These are phyloP conservation scores for Phaseolus lunatus DNA, from an alignment of 306 rosid genomes.

Conservation along the genomic window DNA sequence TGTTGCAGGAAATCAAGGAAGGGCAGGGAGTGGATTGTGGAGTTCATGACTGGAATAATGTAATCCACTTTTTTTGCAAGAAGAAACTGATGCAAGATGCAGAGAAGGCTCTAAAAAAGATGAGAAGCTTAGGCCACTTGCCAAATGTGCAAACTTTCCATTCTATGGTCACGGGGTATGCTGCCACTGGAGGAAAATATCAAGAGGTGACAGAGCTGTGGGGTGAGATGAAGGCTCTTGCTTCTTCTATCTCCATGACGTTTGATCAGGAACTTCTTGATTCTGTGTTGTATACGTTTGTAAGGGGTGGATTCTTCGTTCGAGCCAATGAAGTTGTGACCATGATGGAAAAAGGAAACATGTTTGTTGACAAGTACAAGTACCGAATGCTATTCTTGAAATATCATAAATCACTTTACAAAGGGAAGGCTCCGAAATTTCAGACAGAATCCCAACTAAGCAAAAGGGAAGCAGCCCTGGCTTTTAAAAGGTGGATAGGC, in stretches of 20 bases:
- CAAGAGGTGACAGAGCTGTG: constrained; percentile 82
- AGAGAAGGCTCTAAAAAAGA: constrained; percentile 78
- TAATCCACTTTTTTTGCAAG: constrained; percentile 80
- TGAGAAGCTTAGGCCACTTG: constrained; percentile 80
- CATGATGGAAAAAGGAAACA: constrained; percentile 80
- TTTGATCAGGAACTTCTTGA: constrained; percentile 95
- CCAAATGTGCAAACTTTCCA: constrained; percentile 91
- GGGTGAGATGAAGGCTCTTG: constrained; percentile 91
- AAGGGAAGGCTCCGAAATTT: constrained; percentile 84
- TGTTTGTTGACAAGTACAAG: constrained; percentile 89
- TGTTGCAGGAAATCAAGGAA: constrained; percentile 82
- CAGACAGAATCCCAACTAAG: constrained; percentile 78
- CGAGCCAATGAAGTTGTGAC: constrained; percentile 87
- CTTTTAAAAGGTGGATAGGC: constrained; percentile 88
- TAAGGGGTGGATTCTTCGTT: constrained; percentile 80
- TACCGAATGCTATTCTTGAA: constrained; percentile 82
- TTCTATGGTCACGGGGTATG: constrained; percentile 89
- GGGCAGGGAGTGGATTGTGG: constrained; percentile 75
- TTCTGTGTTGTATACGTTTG: constrained; percentile 85
- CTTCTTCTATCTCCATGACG: constrained; percentile 73
- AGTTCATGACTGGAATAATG: constrained; percentile 92
- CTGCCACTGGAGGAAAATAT: constrained; percentile 88
- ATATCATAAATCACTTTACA: constrained; percentile 85
- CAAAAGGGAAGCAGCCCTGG: constrained; percentile 76
- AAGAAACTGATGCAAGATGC: constrained; percentile 92